phyloP scores from a whole-genome alignment of 208 protist species.

The Leishmania gerbilli region DNA sequence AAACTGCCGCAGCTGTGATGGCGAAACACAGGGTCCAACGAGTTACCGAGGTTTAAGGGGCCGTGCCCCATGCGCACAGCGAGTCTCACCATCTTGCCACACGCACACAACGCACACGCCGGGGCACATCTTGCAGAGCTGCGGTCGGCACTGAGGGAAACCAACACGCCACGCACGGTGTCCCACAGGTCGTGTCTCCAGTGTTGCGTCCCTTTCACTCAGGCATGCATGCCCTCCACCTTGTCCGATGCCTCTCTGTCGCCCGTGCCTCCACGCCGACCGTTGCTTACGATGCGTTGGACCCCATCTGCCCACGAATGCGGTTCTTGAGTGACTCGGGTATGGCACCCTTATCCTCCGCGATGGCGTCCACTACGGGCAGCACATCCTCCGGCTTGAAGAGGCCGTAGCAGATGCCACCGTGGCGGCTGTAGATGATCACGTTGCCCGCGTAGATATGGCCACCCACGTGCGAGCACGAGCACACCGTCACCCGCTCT shows the following conservation, averaged over 20 bases:
- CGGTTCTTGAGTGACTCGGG: slow-evolving; percentile 53
- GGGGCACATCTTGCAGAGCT: not conserved
- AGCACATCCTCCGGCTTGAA: slow-evolving; percentile 83
- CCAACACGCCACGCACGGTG: not conserved
- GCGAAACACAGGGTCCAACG: not conserved
- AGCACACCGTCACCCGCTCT: slow-evolving; percentile 54
- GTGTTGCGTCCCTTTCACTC: not conserved
- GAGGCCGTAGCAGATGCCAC: slow-evolving; percentile 87
- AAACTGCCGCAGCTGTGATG: not conserved
- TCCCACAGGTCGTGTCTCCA: not conserved
- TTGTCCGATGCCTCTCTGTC: not conserved
- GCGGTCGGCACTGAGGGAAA: not conserved
- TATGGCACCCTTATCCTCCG: slow-evolving; percentile 48
- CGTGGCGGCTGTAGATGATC: slow-evolving; percentile 81
- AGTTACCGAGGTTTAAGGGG: not conserved
- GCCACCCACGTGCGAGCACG: slow-evolving; percentile 87
- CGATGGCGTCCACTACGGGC: slow-evolving; percentile 54
- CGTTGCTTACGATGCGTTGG: not conserved
- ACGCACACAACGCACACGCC: not conserved
- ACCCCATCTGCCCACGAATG: slow-evolving; percentile 57
- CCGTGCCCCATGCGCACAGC: not conserved
- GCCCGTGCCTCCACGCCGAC: not conserved
- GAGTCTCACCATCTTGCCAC: not conserved
- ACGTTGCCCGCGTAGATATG: slow-evolving; percentile 93
- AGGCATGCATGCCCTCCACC: not conserved